Evolutionary conservation across 2,329 filamentous ascomycete genomes (phyloP), one percentile per base, ranked within the genome.

Genomic region (Fusarium dlaminii): DNA sequence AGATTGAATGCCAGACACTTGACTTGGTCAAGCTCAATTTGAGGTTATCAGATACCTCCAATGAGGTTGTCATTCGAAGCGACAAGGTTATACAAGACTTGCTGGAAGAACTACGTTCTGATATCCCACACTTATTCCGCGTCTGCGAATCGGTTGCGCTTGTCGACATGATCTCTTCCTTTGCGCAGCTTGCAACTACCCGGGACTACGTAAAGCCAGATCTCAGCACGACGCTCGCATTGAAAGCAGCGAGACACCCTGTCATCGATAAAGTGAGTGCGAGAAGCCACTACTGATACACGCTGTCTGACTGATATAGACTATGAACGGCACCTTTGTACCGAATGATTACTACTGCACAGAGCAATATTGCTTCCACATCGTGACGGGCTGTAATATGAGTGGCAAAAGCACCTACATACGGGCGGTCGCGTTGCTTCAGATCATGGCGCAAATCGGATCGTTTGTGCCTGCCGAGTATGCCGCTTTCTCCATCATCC

Each of bases 351-450:
- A 95, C 34, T 98, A 95, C 77, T 92, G 94, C 6, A 93, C 92
- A 1, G 88, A 92, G 39, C 91, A 96, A 68, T 91, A 91, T 40
- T 90, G 95, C 4, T 97, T 98, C 78, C 95, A 98, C 74, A 93
- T 98, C 70, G 92, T 99, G 72, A 98, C 96, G 0, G 96, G 96
- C 8, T 97, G 94, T 81, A 99, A 99, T 77, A 99, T 99, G 96
- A 97, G 94, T 76, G 96, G 95, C 2, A 99, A 98, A 81, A 97
- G 93, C 73, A 99, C 95, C 0, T 98, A 98, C 79, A 98, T 98
- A 71, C 91, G 94, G 56, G 92, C 93, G 4, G 87, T 97, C 30
- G 94, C 96, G 1, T 85, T 99, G 37, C 90, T 97, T 79, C 90
- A 93, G 49, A 91, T 99, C 66, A 98, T 99, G 95, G 94, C 94